These are phyloP conservation scores for Boletellus sp. DNA, from an alignment of 768 basidiomycete species.

Conservation along the genomic window DNA sequence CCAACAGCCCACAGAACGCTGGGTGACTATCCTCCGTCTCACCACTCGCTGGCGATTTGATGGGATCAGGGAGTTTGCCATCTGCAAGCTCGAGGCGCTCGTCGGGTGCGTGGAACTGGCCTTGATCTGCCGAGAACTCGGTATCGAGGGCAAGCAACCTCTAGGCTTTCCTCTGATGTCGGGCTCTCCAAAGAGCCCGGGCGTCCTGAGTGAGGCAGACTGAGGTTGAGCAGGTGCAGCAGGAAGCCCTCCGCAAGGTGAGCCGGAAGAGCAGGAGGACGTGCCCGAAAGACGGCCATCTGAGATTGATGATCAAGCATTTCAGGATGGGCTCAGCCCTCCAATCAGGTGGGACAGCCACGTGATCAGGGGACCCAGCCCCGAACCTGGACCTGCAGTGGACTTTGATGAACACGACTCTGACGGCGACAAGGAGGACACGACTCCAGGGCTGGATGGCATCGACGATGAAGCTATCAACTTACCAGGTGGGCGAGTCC, in stretches of 20 bases:
- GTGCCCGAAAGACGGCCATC: conserved; percentile 24
- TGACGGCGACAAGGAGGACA: conserved; percentile 8
- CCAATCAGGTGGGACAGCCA: conserved; percentile 12
- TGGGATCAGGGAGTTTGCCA: conserved; percentile 46
- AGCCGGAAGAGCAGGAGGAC: conserved; percentile 29
- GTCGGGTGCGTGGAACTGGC: conserved; percentile 53
- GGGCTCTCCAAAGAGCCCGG: conserved; percentile 50
- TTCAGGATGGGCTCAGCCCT: conserved; percentile 25
- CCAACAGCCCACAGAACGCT: conserved; percentile 45
- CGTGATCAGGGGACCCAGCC: conserved; percentile 17
- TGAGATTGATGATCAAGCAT: conserved; percentile 31
- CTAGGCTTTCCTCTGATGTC: conserved; percentile 48
- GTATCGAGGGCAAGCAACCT: conserved; percentile 50
- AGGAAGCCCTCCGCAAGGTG: conserved; percentile 40
- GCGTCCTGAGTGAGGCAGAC: conserved; percentile 46
- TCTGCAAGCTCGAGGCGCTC: conserved; percentile 53
- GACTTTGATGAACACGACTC: too few relatives aligned
- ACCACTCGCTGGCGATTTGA: conserved; percentile 54
- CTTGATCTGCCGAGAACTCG: conserved; percentile 50
- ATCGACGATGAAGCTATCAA: neutral
- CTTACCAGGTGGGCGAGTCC: conserved; percentile 5
- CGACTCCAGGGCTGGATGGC: conserved; percentile 6
- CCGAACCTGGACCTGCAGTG: neutral
- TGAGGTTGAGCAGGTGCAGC: conserved; percentile 51
- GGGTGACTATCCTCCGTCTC: conserved; percentile 54